Base-by-base conservation (phyloP, 331 rosid genomes). In the Quercus phellos region DNA sequence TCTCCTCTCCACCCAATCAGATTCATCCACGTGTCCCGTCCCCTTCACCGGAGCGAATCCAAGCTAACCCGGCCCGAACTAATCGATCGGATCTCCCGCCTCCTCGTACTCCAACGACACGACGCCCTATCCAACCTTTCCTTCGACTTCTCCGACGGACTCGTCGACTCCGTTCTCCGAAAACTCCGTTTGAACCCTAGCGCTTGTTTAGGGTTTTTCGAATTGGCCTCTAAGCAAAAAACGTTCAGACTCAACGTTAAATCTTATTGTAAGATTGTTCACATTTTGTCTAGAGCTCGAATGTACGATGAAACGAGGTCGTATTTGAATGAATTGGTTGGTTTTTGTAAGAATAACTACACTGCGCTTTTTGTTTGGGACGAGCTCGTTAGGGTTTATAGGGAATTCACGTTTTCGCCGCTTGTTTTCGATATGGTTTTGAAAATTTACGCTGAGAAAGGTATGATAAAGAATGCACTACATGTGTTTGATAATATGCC, bases 401-500 rank as follows among this genome's bases (percentile, higher is more conserved):
- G 32, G 50, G 96, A 90, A 9, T 87, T 90, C 27, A 74, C 83
- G 1, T 94, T 92, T 73, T 88, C 96, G 2, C 86, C 89, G 0
- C 55, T 72, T 0, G 96, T 90, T 58, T 84, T 94, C 58, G 89
- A 94, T 75, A 90, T 94, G 94, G 51, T 90, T 55, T 73, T 94
- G 38, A 90, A 84, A 88, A 88, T 61, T 2, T 92, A 83, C 51
- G 82, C 88, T 0, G 92, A 94, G 63, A 85, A 85, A 53, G 93
- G 94, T 69, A 64, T 90, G 91, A 82, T 83, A 0, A 87, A 74
- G 60, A 74, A 72, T 78, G 96, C 98, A 5, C 78, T 94, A 13
- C 74, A 85, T 22, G 96, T 89, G 93, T 88, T 92, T 46, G 97
- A 94, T 42, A 84, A 88, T 84, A 92, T 94, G 92, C 75, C 81